These are phyloP conservation scores for Aspergillus sp. DNA, from an alignment of 2,329 filamentous ascomycete species.

Conservation along the genomic window DNA sequence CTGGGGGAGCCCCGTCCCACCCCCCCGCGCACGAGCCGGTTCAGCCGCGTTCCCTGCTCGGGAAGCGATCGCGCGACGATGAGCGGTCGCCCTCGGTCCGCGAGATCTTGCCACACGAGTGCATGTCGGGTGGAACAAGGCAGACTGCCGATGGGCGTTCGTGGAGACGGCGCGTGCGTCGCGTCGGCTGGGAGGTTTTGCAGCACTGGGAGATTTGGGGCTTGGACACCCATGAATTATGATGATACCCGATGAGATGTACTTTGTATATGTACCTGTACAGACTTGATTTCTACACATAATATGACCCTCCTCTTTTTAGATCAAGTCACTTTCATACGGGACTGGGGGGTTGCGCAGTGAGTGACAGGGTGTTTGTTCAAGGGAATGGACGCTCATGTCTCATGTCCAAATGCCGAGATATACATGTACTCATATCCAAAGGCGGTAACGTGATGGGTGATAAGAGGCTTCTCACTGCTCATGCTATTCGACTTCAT, in stretches of 20 bases:
- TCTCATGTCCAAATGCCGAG: too few species aligned
- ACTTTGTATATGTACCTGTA: too few species aligned
- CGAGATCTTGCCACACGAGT: slow-evolving; percentile 29
- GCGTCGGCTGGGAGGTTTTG: slow-evolving; percentile 40
- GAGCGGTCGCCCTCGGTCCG: slow-evolving; percentile 6
- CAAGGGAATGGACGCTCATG: too few species aligned
- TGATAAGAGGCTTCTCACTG: too few species aligned
- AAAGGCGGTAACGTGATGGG: too few species aligned
- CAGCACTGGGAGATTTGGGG: slow-evolving; percentile 45
- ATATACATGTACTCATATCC: too few species aligned
- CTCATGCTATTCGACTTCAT: too few species aligned
- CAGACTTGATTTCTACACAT: too few species aligned
- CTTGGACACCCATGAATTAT: slow-evolving; percentile 40
- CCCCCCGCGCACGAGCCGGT: neutral
- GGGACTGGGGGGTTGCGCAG: too few species aligned
- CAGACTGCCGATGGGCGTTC: slow-evolving; percentile 17
- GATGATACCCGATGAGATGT: neutral
- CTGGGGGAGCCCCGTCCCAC: neutral
- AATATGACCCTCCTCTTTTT: neutral
- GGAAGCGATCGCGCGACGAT: slow-evolving; percentile 20
- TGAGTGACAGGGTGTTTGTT: too few species aligned
- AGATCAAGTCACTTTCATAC: neutral
- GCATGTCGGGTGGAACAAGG: slow-evolving; percentile 20
- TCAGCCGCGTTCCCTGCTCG: slow-evolving; percentile 11
- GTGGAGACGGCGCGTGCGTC: slow-evolving; percentile 32